These are phyloP conservation scores for Thalassiosira ordinaria DNA, from an alignment of 352 stramenopile genomes.

Conservation along the genomic window DNA sequence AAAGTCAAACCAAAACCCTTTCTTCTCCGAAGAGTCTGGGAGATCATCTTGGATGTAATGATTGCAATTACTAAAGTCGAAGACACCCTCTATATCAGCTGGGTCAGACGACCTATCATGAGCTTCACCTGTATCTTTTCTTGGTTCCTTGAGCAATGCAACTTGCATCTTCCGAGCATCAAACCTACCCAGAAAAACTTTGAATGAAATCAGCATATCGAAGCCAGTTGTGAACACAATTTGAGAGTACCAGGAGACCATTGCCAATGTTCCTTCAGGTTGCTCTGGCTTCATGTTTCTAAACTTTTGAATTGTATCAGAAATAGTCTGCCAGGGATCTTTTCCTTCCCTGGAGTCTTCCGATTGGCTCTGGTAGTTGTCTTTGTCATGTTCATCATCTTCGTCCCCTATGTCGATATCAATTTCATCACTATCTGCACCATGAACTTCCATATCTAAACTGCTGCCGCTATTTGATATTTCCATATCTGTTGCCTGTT, in stretches of 20 bases:
- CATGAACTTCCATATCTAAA: slow-evolving; percentile 34
- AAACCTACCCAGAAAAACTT: slow-evolving; percentile 91
- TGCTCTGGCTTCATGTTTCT: slow-evolving; percentile 38
- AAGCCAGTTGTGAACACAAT: slow-evolving; percentile 86
- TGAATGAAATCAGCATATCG: slow-evolving; percentile 90
- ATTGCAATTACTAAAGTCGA: slow-evolving; percentile 46
- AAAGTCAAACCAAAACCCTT: slow-evolving; percentile 92
- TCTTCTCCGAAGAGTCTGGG: slow-evolving; percentile 39
- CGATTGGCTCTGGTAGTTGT: not conserved
- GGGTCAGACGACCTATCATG: not conserved
- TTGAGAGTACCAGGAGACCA: slow-evolving; percentile 95
- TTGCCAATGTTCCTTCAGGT: slow-evolving; percentile 79
- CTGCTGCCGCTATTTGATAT: slow-evolving; percentile 40
- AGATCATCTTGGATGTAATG: slow-evolving; percentile 8
- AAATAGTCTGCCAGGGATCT: slow-evolving; percentile 34
- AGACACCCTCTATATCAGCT: slow-evolving; percentile 40
- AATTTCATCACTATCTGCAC: slow-evolving; percentile 37
- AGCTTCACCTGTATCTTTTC: too few relatives aligned
- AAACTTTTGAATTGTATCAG: slow-evolving; percentile 54
- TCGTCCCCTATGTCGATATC: slow-evolving; percentile 26
- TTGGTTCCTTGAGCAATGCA: slow-evolving; percentile 70
- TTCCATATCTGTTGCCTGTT: slow-evolving; percentile 14
- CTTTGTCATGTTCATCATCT: slow-evolving; percentile 27
- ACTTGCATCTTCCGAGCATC: slow-evolving; percentile 92
- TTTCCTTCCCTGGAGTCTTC: slow-evolving; percentile 1